These are phyloP conservation scores for Leavenworthia alabamica DNA, from an alignment of 345 rosid species.

Conservation along the genomic window DNA sequence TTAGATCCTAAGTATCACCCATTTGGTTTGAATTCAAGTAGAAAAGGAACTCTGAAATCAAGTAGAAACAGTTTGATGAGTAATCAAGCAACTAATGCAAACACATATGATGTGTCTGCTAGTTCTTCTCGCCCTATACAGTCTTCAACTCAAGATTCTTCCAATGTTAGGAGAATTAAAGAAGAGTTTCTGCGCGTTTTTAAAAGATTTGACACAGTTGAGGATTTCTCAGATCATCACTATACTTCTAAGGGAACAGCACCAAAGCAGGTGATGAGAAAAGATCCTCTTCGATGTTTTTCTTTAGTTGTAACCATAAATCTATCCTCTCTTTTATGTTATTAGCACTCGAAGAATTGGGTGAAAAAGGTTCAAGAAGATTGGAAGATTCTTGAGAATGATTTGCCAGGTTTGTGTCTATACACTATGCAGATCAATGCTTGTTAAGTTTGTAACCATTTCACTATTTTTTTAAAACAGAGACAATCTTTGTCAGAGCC, in stretches of 20 bases:
- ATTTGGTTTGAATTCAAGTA: slow-evolving; percentile 31
- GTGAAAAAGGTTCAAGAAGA: slow-evolving; percentile 77
- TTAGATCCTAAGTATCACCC: slow-evolving; percentile 50
- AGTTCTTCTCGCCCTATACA: slow-evolving; percentile 6
- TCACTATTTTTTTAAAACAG: slow-evolving; percentile 33
- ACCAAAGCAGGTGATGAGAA: slow-evolving; percentile 42
- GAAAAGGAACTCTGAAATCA: slow-evolving; percentile 11
- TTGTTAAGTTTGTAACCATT: background rate
- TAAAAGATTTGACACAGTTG: slow-evolving; percentile 68
- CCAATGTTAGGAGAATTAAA: slow-evolving; percentile 14
- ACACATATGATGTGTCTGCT: slow-evolving; percentile 3
- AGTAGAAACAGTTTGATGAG: slow-evolving; percentile 15
- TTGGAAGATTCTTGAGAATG: slow-evolving; percentile 83
- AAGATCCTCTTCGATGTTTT: background rate
- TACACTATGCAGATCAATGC: slow-evolving; percentile 4
- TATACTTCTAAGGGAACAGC: slow-evolving; percentile 36
- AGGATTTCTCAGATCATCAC: slow-evolving; percentile 66
- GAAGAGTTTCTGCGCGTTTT: slow-evolving; percentile 45
- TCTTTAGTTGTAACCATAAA: background rate
- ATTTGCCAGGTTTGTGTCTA: slow-evolving; percentile 70
- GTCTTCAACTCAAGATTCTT: slow-evolving; percentile 8
- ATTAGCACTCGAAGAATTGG: slow-evolving; percentile 60
- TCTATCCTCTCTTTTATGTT: slow-evolving; percentile 9
- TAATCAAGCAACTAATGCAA: background rate
- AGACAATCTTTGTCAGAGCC: slow-evolving; percentile 72